A percentile compares a stretch with the other conserved stretches of the same genome.
These are phyloP conservation scores for Fusarium sp. DNA, from an alignment of 2,329 filamentous ascomycete genomes.

Conservation along the genomic window DNA sequence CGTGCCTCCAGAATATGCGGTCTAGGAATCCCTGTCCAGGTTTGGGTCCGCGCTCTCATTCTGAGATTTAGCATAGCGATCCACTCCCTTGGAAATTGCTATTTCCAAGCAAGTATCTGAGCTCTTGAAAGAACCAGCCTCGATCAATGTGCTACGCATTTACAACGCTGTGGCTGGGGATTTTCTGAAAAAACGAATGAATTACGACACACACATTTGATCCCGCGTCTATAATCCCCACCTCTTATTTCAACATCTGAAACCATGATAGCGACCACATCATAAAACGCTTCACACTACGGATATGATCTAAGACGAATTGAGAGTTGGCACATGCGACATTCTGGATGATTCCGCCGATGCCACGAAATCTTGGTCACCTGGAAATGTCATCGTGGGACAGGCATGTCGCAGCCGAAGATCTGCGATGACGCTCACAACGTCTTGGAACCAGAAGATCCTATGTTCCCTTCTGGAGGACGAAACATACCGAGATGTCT, in stretches of 20 bases:
- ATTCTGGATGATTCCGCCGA: slow-evolving; percentile 15
- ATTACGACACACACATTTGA: slow-evolving; percentile 31
- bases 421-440: slow-evolving; percentile 35
- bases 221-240: slow-evolving; percentile 23
- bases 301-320: slow-evolving; percentile 9
- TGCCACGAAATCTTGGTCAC: slow-evolving; percentile 31
- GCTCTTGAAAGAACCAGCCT: slow-evolving; percentile 25
- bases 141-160: slow-evolving; percentile 36
- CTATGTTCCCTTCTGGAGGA: slow-evolving; percentile 23
- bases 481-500: slow-evolving; percentile 24
- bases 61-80: slow-evolving; percentile 43
- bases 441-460: slow-evolving; percentile 28
- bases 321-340: slow-evolving; percentile 29
- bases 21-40: slow-evolving; percentile 46
- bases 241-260: slow-evolving; percentile 37
- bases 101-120: slow-evolving; percentile 35
- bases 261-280: slow-evolving; percentile 30
- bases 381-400: slow-evolving; percentile 38
- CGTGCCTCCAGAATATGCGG: slow-evolving; percentile 42
- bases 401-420: slow-evolving; percentile 40
- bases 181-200: slow-evolving; percentile 22
- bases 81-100: slow-evolving; percentile 45
- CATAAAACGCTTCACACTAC: slow-evolving; percentile 11
- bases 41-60: slow-evolving; percentile 34
- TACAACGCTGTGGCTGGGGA: slow-evolving; percentile 40